Evolutionary conservation across 257 asterid genomes (phyloP).

Genomic region (Petunia axillaris): DNA sequence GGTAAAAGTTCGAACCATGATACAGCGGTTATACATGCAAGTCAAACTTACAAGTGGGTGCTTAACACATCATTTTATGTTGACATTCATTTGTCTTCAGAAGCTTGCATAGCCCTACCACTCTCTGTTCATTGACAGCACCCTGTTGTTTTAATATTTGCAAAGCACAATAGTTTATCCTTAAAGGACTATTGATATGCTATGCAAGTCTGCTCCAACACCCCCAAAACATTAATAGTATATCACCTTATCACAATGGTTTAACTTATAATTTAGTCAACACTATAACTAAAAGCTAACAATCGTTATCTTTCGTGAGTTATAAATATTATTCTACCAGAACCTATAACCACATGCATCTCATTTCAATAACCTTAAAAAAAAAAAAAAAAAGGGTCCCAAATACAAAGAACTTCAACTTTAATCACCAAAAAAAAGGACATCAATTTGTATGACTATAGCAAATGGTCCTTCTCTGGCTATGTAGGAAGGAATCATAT

Average conservation of each 20-base stretch:
- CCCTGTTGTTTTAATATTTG: not conserved
- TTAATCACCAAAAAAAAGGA: not conserved
- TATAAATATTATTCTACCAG: not conserved
- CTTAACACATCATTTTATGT: not conserved
- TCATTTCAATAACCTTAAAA: not conserved
- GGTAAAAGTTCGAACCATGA: not conserved
- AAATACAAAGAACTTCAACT: not conserved
- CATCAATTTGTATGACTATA: conserved; percentile 1
- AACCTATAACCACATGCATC: conserved; percentile 7
- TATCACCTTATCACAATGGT: not conserved
- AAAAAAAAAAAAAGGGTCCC: not conserved
- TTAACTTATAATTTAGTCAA: not conserved
- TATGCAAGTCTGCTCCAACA: conserved; percentile 20
- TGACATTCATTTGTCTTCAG: conserved; percentile 13
- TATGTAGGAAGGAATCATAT: not conserved
- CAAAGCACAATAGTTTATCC: not conserved
- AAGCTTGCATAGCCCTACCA: not conserved
- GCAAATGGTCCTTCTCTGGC: not conserved
- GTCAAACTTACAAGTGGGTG: not conserved
- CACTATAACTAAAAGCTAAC: conserved; percentile 1
- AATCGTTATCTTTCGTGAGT: conserved; percentile 21
- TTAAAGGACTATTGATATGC: not conserved
- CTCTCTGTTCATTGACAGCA: conserved; percentile 2
- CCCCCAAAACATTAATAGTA: conserved; percentile 1
- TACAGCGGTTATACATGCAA: not conserved